Evolutionary conservation across 768 basidiomycete species (phyloP), one percentile per base, ranked within the genome.

Genomic region (Pleurotus pulmonarius): DNA sequence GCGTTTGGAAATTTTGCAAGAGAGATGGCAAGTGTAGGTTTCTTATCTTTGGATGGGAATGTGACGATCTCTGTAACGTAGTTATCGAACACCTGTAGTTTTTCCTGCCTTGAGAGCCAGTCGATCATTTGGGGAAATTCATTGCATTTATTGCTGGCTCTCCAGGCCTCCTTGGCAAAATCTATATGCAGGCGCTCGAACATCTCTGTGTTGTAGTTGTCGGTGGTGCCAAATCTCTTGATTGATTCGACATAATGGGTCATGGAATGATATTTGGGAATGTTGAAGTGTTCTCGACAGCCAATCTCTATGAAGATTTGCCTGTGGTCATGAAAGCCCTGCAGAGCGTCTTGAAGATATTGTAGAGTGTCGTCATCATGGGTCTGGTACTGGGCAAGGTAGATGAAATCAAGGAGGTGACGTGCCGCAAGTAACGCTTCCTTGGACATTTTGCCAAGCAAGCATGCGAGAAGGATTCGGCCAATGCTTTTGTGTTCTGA

Each of bases 51-150:
- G 3, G 26, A 26, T 26, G 26, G 26, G 26, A 26, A 26, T 26
- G 26, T 26, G 26, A 26, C 26, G 26, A 26, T 26, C 26, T 26
- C 26, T 4, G 2, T 26, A 26, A 26, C 26, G 26, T 26, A 26
- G 26, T 26, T 26, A 26, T 26, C 26, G 26, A 26, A 26, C 26
- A 26, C 26, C 26, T 26, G 26, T 43, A 78, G 60, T 6, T 71
- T 67, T 53, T 78, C 75, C 18, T 69, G 64, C 2, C 68, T 60
- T 13, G 68, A 61, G 0, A 80, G 63, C 72, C 72, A 76, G 0
- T 48, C 24, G 0, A 70, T 69, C 78, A 80, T 80, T 55, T 78
- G 77, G 12, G 62, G 45, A 46, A 57, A 62, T 46, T 70, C 65
- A 13, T 73, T 65, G 34, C 67, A 63, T 13, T 49, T 13, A 56